Conservation (phyloP, 75 land plant species). For the Larix kaempferi region DNA sequence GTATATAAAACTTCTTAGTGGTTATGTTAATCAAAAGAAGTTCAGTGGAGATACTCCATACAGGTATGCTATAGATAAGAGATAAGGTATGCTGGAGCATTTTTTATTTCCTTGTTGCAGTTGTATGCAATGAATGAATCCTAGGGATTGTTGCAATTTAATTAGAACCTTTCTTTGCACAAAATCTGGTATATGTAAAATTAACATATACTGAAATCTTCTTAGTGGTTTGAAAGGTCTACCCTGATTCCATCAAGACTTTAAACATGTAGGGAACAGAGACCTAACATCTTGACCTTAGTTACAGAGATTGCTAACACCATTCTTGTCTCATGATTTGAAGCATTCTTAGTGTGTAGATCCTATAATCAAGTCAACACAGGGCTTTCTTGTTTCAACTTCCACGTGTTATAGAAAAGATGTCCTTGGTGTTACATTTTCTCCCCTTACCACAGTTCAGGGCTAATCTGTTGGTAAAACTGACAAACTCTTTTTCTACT, state of each 20-base stretch:
- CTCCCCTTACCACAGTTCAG: too few species aligned
- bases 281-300: neutral
- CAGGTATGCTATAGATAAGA: constrained; percentile 44
- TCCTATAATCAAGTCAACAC: neutral
- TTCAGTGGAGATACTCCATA: constrained; percentile 98
- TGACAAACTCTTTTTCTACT: neutral
- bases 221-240: neutral
- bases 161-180: neutral
- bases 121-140: neutral
- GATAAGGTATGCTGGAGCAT: neutral
- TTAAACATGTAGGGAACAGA: neutral
- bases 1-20: constrained; percentile 93
- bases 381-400: neutral
- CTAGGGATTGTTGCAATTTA: neutral
- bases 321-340: neutral
- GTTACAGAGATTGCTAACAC: neutral
- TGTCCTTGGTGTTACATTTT: too few species aligned
- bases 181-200: too few species aligned
- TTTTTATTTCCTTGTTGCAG: neutral
- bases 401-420: neutral
- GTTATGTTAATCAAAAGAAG: constrained; percentile 85
- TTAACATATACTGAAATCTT: too few species aligned
- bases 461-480: neutral
- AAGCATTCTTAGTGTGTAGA: neutral
- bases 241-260: neutral